Conservation (phyloP, 1,284 basidiomycete genomes). For the Bjerkandera adusta region DNA sequence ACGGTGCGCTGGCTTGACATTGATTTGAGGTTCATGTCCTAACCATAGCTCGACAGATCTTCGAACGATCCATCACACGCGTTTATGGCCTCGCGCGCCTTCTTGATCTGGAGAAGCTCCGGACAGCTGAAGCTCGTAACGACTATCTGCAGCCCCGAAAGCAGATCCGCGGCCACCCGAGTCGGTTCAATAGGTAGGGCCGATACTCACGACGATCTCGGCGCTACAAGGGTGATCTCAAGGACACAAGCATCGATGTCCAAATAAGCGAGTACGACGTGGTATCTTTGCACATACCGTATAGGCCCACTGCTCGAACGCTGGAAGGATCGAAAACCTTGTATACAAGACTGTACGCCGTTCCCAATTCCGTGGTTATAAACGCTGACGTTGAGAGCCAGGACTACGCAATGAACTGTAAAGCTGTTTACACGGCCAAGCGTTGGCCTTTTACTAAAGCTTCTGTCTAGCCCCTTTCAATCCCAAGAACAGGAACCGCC, state of each 20-base stretch:
- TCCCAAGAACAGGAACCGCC: too few relatives aligned
- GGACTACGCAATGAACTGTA: too few relatives aligned
- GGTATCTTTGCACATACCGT: slow-evolving; percentile 53
- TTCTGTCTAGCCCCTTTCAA: too few relatives aligned
- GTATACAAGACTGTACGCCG: too few relatives aligned
- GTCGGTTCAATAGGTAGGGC: slow-evolving; percentile 18
- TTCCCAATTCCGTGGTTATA: too few relatives aligned
- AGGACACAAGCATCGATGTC: slow-evolving; percentile 40
- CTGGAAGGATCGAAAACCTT: too few relatives aligned
- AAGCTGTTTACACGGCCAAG: slow-evolving; percentile 17
- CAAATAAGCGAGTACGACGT: slow-evolving; percentile 62
- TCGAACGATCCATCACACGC: slow-evolving; percentile 50
- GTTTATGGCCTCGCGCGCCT: slow-evolving; percentile 60
- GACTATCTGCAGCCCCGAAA: slow-evolving; percentile 44
- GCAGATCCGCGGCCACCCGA: slow-evolving; percentile 45
- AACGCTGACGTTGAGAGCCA: too few relatives aligned
- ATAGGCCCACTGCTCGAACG: slow-evolving; percentile 58
- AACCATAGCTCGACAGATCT: slow-evolving; percentile 41
- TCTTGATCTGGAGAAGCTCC: slow-evolving; percentile 53
- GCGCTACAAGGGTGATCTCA: slow-evolving; percentile 51
- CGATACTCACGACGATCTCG: too few relatives aligned
- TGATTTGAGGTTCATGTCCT: slow-evolving; percentile 23
- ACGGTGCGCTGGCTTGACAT: too few relatives aligned
- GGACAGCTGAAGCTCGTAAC: slow-evolving; percentile 38
- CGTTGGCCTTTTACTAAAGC: slow-evolving; percentile 1